Evolutionary conservation across 106 monocot species (phyloP).

Genomic region (Allium cepa): DNA sequence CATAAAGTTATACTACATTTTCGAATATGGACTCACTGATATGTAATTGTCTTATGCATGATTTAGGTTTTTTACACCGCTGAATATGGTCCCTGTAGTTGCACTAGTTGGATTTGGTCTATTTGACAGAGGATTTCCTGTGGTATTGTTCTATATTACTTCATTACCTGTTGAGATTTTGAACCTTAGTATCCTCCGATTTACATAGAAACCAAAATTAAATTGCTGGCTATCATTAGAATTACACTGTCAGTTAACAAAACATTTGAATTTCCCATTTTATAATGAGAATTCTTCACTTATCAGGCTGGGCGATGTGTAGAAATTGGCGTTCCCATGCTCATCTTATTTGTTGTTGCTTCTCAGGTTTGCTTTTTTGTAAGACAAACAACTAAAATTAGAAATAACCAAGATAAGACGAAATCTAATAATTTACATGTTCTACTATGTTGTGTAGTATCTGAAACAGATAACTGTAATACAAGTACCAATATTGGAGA

Average conservation of each 20-base stretch:
- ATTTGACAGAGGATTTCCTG: constrained; percentile 80
- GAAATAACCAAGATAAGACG: not conserved
- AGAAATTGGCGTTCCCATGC: constrained; percentile 94
- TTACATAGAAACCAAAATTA: not conserved
- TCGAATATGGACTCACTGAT: too few species aligned
- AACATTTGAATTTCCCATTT: too few species aligned
- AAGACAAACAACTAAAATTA: not conserved
- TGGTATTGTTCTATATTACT: constrained; percentile 34
- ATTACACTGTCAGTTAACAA: too few species aligned
- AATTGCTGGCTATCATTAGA: not conserved
- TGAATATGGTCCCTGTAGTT: too few species aligned
- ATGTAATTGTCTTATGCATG: too few species aligned
- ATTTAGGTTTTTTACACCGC: too few species aligned
- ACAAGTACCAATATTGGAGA: constrained; percentile 62
- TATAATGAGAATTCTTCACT: not conserved
- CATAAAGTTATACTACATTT: too few species aligned
- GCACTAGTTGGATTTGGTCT: too few species aligned
- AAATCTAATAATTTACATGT: not conserved
- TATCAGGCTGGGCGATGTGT: constrained; percentile 87
- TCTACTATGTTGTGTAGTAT: constrained; percentile 31
- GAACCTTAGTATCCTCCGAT: not conserved
- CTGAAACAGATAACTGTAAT: constrained; percentile 65
- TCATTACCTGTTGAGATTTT: too few species aligned
- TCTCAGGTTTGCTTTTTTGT: constrained; percentile 54
- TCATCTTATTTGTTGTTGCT: constrained; percentile 66